Conservation (phyloP, 2,329 filamentous ascomycete species). For the Clarireedia sp. region DNA sequence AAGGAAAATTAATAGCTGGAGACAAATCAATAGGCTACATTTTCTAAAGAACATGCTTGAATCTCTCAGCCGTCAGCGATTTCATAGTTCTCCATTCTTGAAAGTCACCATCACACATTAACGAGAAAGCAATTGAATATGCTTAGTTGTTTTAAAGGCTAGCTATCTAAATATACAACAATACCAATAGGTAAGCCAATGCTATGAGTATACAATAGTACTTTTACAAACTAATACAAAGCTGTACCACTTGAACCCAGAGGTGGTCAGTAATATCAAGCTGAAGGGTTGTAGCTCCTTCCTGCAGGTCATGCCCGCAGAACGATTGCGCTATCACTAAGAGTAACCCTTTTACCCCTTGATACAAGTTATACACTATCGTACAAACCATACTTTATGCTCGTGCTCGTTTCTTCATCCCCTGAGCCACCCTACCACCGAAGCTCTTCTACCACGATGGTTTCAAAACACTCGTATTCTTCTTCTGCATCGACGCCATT, state of each 20-base stretch:
- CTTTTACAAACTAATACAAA: neutral
- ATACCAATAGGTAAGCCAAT: neutral
- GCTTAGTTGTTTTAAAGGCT: neutral
- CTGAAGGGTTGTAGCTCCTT: neutral
- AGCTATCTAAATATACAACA: neutral
- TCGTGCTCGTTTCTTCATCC: neutral
- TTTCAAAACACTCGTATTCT: conserved; percentile 34
- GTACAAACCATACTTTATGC: neutral
- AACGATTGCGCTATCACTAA: neutral
- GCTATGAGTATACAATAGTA: neutral
- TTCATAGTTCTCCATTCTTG: neutral
- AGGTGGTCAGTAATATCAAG: neutral
- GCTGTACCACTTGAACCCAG: neutral
- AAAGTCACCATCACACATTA: neutral
- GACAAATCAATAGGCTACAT: too few relatives aligned
- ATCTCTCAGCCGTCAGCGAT: too few relatives aligned
- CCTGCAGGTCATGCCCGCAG: neutral
- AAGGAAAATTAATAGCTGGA: too few relatives aligned
- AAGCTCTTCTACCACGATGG: too few relatives aligned
- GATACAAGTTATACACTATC: neutral
- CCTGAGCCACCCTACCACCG: too few relatives aligned
- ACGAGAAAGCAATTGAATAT: neutral
- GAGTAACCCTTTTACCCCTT: neutral
- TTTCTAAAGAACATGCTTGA: too few relatives aligned
- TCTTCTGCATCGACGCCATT: conserved; percentile 50